Percentiles rank a stretch among this genome's conserved stretches.
phyloP scores from a whole-genome alignment of 257 asterid genomes.

The Solanum medicagineum region DNA sequence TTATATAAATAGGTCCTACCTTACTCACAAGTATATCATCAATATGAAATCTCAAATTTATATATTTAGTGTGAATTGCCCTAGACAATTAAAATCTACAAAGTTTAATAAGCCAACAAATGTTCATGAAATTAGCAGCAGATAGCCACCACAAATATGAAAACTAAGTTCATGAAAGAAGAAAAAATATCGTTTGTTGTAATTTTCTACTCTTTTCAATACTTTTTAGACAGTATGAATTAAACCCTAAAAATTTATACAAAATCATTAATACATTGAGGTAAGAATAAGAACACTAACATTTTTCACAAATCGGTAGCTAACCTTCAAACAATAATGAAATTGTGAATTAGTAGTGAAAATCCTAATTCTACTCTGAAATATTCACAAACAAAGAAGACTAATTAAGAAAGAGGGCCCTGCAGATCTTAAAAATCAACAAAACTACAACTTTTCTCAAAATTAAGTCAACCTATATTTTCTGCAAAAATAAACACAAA shows the following conservation, averaged over 20 bases:
- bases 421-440: too few species aligned
- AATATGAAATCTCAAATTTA: background rate
- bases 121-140: background rate
- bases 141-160: background rate
- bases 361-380: background rate
- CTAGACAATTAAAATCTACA: background rate
- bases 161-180: background rate
- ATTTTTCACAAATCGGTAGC: background rate
- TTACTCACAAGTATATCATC: background rate
- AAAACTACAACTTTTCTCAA: too few species aligned
- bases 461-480: too few species aligned
- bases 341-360: background rate
- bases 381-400: background rate
- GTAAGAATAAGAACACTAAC: background rate
- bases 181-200: background rate
- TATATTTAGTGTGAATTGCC: background rate
- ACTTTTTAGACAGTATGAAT: background rate
- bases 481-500: too few species aligned
- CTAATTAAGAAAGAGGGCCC: too few species aligned
- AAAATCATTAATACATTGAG: background rate
- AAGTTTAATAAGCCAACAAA: background rate
- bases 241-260: background rate
- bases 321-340: background rate
- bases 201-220: background rate
- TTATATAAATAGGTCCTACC: background rate